Conservation (phyloP, 352 stramenopile genomes). For the Globisporangium spinosum region DNA sequence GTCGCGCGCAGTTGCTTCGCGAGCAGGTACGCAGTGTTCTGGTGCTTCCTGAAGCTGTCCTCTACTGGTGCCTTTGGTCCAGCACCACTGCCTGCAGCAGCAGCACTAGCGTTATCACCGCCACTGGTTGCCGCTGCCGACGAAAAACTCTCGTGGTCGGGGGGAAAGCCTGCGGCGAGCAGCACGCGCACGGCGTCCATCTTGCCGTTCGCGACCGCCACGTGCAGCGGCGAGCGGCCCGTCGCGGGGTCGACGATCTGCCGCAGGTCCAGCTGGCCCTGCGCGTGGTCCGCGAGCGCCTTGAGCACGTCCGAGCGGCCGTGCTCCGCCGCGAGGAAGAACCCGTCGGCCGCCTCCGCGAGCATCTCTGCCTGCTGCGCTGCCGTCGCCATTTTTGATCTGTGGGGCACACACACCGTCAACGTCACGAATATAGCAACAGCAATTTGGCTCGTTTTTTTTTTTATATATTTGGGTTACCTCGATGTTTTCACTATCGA, state of each 20-base stretch:
- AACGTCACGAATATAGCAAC: not conserved
- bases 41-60: conserved; percentile 16
- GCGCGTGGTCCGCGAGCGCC: conserved; percentile 65
- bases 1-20: conserved; percentile 51
- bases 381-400: conserved; percentile 2
- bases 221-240: conserved; percentile 69
- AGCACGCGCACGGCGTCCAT: conserved; percentile 77
- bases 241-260: conserved; percentile 58
- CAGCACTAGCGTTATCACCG: not conserved
- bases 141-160: conserved; percentile 38
- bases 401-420: not conserved
- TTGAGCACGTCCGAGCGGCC: conserved; percentile 84
- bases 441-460: not conserved
- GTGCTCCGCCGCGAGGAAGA: conserved; percentile 82
- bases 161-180: conserved; percentile 70
- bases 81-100: not conserved
- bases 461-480: not conserved
- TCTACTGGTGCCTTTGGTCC: not conserved
- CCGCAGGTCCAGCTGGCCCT: conserved; percentile 42
- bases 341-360: conserved; percentile 68
- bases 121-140: too few species aligned
- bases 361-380: conserved; percentile 29
- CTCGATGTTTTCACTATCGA: too few species aligned
- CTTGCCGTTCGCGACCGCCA: conserved; percentile 68
- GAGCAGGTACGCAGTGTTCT: conserved; percentile 55